phyloP scores from a whole-genome alignment of 768 basidiomycete species.

The Floccularia luteovirens region DNA sequence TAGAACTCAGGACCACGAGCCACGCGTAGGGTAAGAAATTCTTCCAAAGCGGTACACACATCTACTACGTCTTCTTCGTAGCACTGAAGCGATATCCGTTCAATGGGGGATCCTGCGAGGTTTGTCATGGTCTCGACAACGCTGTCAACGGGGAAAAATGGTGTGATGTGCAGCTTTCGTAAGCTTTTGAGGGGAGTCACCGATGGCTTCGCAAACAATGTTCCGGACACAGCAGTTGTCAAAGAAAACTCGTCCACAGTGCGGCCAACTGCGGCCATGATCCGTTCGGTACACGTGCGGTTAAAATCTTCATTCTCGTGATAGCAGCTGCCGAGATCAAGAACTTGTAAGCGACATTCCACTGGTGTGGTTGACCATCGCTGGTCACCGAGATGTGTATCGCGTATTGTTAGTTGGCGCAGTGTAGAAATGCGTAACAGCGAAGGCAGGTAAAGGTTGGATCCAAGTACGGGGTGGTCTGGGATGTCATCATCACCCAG shows the following conservation, averaged over 20 bases:
- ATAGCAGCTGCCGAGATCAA: constrained; percentile 51
- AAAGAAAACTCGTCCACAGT: constrained; percentile 50
- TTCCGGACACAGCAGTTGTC: constrained; percentile 34
- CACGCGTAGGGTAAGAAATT: constrained; percentile 45
- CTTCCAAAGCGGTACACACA: constrained; percentile 45
- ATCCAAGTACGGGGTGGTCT: constrained; percentile 42
- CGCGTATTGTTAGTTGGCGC: constrained; percentile 52
- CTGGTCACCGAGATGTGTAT: constrained; percentile 64
- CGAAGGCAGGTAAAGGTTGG: constrained; percentile 55
- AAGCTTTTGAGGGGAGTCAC: constrained; percentile 41
- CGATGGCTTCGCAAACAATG: constrained; percentile 32
- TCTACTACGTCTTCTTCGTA: constrained; percentile 61
- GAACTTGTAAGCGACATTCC: constrained; percentile 42
- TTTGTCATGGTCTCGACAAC: constrained; percentile 53
- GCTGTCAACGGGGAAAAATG: constrained; percentile 54
- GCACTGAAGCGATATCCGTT: constrained; percentile 49
- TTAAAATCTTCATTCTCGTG: constrained; percentile 48
- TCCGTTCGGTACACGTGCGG: constrained; percentile 47
- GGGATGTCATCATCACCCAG: constrained; percentile 55
- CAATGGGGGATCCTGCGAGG: constrained; percentile 53
- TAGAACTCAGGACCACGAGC: constrained; percentile 43
- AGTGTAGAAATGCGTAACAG: constrained; percentile 60
- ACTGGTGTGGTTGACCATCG: constrained; percentile 47
- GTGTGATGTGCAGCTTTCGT: constrained; percentile 50
- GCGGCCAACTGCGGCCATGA: constrained; percentile 51